Evolutionary conservation across 2,329 filamentous ascomycete genomes (phyloP), one percentile per base, ranked within the genome.

Genomic region (Cytospora paraplurivora): DNA sequence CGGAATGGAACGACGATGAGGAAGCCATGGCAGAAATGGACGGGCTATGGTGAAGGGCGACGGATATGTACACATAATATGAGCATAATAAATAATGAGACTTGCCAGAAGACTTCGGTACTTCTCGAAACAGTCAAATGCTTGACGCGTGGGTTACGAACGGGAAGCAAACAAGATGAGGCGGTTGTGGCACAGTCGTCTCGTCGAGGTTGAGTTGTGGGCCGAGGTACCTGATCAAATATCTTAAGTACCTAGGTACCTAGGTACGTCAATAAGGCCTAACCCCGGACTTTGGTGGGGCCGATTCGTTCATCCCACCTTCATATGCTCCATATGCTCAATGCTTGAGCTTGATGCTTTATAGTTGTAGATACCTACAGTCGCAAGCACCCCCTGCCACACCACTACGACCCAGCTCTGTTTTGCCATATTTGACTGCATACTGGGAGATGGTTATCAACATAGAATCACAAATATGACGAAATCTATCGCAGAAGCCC

Each of bases 11-110:
- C 1, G 87, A 88, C 60, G 87, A 89, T 15, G 85, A 89, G 74
- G 88, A 86, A 65, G 87, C 83, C 0, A 88, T 92, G 85, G 85
- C 82, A 44, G 85, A 85, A 67, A 84, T 86, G 82, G 82, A 83
- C 49, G 83, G 79, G 0, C 66, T 84, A 32, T 85, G 81, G 81
- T 83, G 66, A 76, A 2, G 21, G 7, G 7, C 7, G n/a, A 3
- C 1, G 15, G 41, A 5, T 7, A n/a, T 44, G 15, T 10, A 19
- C 10, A n/a, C 10, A n/a, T 8, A 37, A 32, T 5, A 19, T 33
- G 6, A 50, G 35, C 32, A 11, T 55, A 4, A 17, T 49, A 13
- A 41, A 44, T 4, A 7, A 15, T 44, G 27, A 4, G 27, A 27
- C 27, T 27, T 27, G 27, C 27, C 27, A 27, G 27, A 27, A 27